phyloP scores from a whole-genome alignment of 306 rosid species.

The Begonia peltatifolia region DNA sequence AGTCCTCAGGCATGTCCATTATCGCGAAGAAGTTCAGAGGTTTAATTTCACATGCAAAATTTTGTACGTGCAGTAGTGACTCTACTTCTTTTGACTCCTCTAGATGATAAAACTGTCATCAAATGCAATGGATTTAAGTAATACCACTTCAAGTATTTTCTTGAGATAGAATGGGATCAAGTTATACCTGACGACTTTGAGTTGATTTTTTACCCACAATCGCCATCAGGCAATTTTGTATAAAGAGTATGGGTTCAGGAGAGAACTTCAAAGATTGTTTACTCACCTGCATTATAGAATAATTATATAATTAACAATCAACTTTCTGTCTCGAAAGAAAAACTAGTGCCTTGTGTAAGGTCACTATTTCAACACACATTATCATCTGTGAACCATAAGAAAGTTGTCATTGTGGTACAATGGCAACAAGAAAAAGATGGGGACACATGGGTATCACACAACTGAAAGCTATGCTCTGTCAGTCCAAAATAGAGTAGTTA shows the following conservation, averaged over 20 bases:
- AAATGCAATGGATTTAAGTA: conserved; percentile 1
- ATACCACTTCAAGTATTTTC: no score
- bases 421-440: no score
- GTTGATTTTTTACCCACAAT: conserved; percentile 30
- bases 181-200: conserved; percentile 51
- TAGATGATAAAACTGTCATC: conserved; percentile 42
- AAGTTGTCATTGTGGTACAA: no score
- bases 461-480: no score
- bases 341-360: no score
- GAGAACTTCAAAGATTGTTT: conserved; percentile 68
- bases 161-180: background rate
- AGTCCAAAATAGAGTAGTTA: no score
- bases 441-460: no score
- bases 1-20: conserved; percentile 54
- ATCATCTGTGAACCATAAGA: no score
- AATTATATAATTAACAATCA: background rate
- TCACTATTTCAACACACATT: no score
- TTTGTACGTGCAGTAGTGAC: conserved; percentile 35
- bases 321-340: no score
- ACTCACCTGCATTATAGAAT: conserved; percentile 33
- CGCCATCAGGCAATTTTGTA: conserved; percentile 39
- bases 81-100: conserved; percentile 42
- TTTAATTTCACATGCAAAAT: conserved; percentile 24
- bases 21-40: conserved; percentile 50
- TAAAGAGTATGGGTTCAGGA: conserved; percentile 69